phyloP scores from a whole-genome alignment of 306 rosid species.

The Biancaea sappan region DNA sequence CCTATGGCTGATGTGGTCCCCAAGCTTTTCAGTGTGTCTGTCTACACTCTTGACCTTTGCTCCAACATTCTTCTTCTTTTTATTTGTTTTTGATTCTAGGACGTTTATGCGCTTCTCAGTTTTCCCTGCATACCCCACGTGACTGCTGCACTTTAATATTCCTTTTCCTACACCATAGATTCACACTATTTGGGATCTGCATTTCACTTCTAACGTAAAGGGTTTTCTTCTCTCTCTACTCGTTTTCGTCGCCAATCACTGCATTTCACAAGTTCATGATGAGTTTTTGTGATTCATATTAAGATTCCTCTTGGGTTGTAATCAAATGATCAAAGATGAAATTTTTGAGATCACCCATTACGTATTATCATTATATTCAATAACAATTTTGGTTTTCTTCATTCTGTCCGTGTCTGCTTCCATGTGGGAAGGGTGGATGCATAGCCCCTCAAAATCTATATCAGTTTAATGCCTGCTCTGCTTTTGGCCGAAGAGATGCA shows the following conservation, averaged over 20 bases:
- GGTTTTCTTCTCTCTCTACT: constrained; percentile 36
- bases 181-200: constrained; percentile 22
- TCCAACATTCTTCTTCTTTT: constrained; percentile 50
- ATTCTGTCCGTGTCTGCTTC: neutral
- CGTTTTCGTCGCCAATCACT: constrained; percentile 9
- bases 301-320: neutral
- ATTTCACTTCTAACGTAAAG: constrained; percentile 20
- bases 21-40: constrained; percentile 36
- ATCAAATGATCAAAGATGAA: too few relatives aligned
- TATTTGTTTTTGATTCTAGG: constrained; percentile 2
- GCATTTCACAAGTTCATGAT: constrained; percentile 2
- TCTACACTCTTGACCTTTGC: constrained; percentile 49
- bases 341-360: neutral
- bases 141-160: constrained; percentile 21
- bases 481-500: constrained; percentile 14
- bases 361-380: neutral
- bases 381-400: neutral
- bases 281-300: neutral
- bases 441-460: neutral
- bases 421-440: neutral
- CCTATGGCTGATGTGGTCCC: constrained; percentile 41
- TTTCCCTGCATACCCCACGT: constrained; percentile 30
- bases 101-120: neutral
- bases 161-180: too few relatives aligned
- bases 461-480: constrained; percentile 2